Conservation (phyloP, 2,329 filamentous ascomycete species). For the Curvularia spicifera region DNA sequence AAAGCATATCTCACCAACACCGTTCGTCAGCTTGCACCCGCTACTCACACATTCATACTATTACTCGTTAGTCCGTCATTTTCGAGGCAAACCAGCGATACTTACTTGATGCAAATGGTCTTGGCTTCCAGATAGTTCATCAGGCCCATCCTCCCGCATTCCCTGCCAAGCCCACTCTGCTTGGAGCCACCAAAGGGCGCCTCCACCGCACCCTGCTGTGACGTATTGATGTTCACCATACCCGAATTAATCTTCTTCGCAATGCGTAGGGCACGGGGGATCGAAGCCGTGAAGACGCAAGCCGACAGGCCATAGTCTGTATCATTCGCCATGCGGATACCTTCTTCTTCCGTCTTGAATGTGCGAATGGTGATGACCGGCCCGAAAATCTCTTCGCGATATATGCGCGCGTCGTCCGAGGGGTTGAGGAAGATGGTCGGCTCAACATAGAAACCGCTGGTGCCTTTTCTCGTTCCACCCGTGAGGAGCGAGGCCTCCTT, state of each 20-base stretch:
- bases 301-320: conserved; percentile 30
- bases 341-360: conserved; percentile 46
- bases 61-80: not conserved
- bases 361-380: conserved; percentile 39
- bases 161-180: conserved; percentile 7
- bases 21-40: not conserved
- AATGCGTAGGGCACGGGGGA: not conserved
- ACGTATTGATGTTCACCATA: not conserved
- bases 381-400: conserved; percentile 45
- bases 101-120: conserved; percentile 5
- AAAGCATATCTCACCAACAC: not conserved
- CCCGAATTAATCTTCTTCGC: not conserved
- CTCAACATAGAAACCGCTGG: conserved; percentile 37
- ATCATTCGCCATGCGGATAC: conserved; percentile 41
- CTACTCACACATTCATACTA: not conserved
- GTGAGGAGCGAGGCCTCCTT: conserved; percentile 34
- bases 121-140: conserved; percentile 7
- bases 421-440: conserved; percentile 45
- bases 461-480: conserved; percentile 35
- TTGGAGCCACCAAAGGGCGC: conserved; percentile 18
- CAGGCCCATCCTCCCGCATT: conserved; percentile 1
- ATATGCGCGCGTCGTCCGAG: conserved; percentile 34
- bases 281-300: not conserved
- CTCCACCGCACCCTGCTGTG: conserved; percentile 30
- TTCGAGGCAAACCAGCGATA: not conserved